Evolutionary conservation across 164 flowering plant genomes (phyloP).

Genomic region (Nelumbo lutea): DNA sequence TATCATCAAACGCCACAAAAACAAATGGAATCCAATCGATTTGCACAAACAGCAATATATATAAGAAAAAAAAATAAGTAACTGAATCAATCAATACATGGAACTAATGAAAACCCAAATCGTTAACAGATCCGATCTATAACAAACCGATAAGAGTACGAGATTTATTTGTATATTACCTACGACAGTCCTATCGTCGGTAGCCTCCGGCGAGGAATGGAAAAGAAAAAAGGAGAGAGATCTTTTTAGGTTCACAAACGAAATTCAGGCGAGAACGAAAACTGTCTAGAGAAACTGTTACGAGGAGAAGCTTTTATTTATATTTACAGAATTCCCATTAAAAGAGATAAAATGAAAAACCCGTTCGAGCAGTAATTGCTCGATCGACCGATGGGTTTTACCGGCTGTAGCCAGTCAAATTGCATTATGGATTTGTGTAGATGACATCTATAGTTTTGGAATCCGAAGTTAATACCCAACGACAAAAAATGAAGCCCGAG

Average conservation of each 20-base stretch:
- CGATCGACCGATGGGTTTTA: neutral
- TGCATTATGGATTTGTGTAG: no score
- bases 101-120: neutral
- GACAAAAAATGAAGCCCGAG: no score
- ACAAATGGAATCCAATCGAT: neutral
- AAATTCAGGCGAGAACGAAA: neutral
- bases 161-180: neutral
- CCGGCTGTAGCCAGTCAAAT: conserved; percentile 1
- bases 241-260: no score
- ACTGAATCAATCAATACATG: neutral
- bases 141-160: neutral
- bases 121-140: neutral
- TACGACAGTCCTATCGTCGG: neutral
- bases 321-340: neutral
- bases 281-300: neutral
- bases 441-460: no score
- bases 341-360: neutral
- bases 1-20: neutral
- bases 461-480: no score
- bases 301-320: neutral
- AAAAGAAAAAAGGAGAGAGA: neutral
- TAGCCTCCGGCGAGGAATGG: neutral
- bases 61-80: no score
- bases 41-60: neutral
- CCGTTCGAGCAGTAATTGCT: no score